Evolutionary conservation across 257 asterid genomes (phyloP).

Genomic region (Striga asiatica): DNA sequence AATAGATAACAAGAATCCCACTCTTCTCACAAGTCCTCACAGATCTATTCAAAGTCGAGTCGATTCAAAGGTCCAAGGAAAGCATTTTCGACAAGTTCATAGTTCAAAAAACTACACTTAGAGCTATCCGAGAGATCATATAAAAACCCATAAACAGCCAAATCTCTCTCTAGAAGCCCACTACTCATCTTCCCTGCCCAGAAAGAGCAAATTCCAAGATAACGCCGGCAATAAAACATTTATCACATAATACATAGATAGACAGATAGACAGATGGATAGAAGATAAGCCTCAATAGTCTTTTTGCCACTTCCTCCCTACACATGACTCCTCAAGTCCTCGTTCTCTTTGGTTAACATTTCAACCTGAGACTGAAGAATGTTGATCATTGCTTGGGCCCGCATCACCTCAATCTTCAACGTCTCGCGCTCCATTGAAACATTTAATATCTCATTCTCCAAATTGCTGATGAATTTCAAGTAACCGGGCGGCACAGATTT

Average conservation of each 20-base stretch:
- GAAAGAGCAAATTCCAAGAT: conserved; percentile 16
- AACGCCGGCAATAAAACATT: conserved; percentile 8
- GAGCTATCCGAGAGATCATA: conserved; percentile 26
- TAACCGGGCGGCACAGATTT: conserved; percentile 92
- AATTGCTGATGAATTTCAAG: conserved; percentile 68
- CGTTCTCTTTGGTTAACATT: conserved; percentile 52
- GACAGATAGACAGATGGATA: too few relatives aligned
- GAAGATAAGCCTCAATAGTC: not conserved
- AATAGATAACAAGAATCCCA: not conserved
- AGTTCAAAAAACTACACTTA: conserved; percentile 16
- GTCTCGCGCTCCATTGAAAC: conserved; percentile 90
- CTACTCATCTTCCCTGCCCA: conserved; percentile 29
- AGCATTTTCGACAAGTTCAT: conserved; percentile 30
- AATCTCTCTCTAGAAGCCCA: conserved; percentile 19
- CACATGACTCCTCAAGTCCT: conserved; percentile 33
- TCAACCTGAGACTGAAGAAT: conserved; percentile 72
- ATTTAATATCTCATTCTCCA: conserved; percentile 73
- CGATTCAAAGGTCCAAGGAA: conserved; percentile 16
- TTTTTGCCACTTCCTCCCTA: conserved; percentile 19
- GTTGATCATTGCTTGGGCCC: conserved; percentile 90
- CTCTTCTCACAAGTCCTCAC: too few relatives aligned
- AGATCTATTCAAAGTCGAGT: conserved; percentile 17
- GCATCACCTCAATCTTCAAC: conserved; percentile 84
- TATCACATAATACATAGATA: not conserved
- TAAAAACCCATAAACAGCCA: conserved; percentile 5